phyloP scores from a whole-genome alignment of 495 filamentous ascomycete genomes.

The Glonium stellatum region DNA sequence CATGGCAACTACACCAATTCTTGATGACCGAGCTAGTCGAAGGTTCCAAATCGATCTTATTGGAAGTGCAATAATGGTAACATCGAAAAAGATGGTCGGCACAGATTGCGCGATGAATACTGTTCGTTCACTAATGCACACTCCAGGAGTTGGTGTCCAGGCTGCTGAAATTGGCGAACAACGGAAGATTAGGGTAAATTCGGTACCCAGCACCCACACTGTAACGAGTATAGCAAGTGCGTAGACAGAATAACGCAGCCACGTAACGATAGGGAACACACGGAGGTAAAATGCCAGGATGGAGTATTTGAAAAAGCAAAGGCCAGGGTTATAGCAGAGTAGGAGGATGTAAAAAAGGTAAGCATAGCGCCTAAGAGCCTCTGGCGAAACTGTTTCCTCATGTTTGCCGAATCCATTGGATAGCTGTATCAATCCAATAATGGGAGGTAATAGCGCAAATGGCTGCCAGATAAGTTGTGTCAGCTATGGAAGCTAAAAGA shows the following conservation, averaged over 20 bases:
- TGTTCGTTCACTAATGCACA: background rate
- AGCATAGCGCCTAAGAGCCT: background rate
- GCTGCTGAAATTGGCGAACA: background rate
- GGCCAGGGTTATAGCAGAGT: background rate
- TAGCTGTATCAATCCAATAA: background rate
- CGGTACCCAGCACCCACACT: background rate
- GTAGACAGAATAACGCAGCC: background rate
- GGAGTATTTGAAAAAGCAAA: background rate
- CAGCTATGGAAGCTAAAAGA: too few relatives aligned
- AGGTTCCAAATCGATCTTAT: background rate
- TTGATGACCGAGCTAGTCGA: background rate
- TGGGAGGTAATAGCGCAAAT: background rate
- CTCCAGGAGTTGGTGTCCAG: background rate
- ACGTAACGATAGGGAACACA: background rate
- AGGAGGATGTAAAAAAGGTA: background rate
- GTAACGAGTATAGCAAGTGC: background rate
- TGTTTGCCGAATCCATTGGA: background rate
- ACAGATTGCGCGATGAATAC: background rate
- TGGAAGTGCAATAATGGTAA: background rate
- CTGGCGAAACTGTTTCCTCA: background rate
- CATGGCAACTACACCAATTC: background rate
- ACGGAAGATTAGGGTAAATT: background rate
- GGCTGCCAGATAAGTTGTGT: background rate
- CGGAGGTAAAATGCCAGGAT: background rate
- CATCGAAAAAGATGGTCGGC: background rate